Percentiles rank a stretch among this genome's conserved stretches.
Evolutionary conservation across 1,284 basidiomycete genomes (phyloP).

Genomic region (Marasmius fiardii): DNA sequence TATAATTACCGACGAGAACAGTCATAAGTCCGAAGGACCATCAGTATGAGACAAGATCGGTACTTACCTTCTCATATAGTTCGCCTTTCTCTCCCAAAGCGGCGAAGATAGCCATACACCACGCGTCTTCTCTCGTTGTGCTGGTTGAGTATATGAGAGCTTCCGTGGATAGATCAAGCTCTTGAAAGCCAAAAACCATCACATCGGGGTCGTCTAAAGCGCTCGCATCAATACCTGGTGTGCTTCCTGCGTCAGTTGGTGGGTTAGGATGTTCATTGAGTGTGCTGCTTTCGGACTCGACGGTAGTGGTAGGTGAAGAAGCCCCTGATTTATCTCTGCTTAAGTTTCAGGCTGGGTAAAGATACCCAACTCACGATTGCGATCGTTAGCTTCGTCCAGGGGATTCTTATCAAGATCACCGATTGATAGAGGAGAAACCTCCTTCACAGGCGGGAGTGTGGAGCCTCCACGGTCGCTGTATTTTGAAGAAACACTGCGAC

Average conservation of each 20-base stretch:
- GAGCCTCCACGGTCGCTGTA: neutral
- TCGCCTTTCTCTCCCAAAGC: conserved; percentile 64
- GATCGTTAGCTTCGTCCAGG: conserved; percentile 7
- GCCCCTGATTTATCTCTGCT: too few species aligned
- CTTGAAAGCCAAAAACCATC: conserved; percentile 71
- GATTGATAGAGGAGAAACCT: conserved; percentile 31
- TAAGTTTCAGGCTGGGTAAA: too few species aligned
- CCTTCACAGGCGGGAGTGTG: conserved; percentile 32
- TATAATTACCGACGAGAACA: too few species aligned
- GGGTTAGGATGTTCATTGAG: too few species aligned
- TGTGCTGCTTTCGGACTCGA: too few species aligned
- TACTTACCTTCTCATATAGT: conserved; percentile 59
- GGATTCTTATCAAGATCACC: conserved; percentile 14
- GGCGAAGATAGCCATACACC: conserved; percentile 61
- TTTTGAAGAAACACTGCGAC: conserved; percentile 9
- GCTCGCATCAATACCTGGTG: conserved; percentile 24
- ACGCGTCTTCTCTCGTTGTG: conserved; percentile 62
- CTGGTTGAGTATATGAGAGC: conserved; percentile 65
- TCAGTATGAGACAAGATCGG: neutral
- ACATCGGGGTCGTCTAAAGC: conserved; percentile 51
- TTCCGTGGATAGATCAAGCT: conserved; percentile 72
- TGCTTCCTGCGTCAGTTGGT: conserved; percentile 1
- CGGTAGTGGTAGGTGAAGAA: too few species aligned
- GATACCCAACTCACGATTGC: conserved; percentile 4
- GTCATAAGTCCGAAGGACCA: neutral